Conservation (phyloP, 2,329 filamentous ascomycete species). For the Atkinsonella texensis region DNA sequence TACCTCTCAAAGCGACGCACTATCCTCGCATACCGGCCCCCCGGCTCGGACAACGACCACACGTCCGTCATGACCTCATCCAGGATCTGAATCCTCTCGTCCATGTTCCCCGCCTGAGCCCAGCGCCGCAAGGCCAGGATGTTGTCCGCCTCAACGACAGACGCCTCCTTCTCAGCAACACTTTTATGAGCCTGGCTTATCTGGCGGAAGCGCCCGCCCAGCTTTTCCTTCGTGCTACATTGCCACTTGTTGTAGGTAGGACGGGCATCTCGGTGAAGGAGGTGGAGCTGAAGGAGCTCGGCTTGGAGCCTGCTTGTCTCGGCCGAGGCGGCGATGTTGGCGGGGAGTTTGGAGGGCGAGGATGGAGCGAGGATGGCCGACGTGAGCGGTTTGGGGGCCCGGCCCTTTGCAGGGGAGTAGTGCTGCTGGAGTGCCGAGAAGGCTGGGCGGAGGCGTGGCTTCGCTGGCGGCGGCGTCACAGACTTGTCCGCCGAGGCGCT, state of each 20-base stretch:
- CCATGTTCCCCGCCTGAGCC: constrained; percentile 28
- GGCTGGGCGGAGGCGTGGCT: constrained; percentile 33
- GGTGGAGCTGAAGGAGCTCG: constrained; percentile 52
- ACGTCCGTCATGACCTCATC: constrained; percentile 44
- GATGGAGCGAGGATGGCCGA: constrained; percentile 45
- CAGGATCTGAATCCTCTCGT: constrained; percentile 45
- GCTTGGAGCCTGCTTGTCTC: constrained; percentile 49
- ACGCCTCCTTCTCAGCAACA: constrained; percentile 26
- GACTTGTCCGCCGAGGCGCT: constrained; percentile 13
- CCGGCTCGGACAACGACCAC: constrained; percentile 43
- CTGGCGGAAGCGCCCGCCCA: constrained; percentile 33
- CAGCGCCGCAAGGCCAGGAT: constrained; percentile 40
- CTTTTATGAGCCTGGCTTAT: constrained; percentile 23
- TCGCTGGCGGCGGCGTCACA: constrained; percentile 9
- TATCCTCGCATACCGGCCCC: constrained; percentile 42
- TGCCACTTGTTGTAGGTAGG: constrained; percentile 38
- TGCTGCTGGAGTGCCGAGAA: constrained; percentile 56
- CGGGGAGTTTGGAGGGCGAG: constrained; percentile 48
- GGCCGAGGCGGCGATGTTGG: constrained; percentile 46
- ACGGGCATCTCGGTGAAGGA: constrained; percentile 45
- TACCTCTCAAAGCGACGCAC: constrained; percentile 49
- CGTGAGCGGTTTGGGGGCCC: constrained; percentile 49
- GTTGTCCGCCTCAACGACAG: constrained; percentile 38
- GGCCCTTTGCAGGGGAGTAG: constrained; percentile 51
- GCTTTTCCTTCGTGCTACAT: constrained; percentile 37